phyloP scores from a whole-genome alignment of 163 green algal genomes.

The Trebouxiophyceae sp. region DNA sequence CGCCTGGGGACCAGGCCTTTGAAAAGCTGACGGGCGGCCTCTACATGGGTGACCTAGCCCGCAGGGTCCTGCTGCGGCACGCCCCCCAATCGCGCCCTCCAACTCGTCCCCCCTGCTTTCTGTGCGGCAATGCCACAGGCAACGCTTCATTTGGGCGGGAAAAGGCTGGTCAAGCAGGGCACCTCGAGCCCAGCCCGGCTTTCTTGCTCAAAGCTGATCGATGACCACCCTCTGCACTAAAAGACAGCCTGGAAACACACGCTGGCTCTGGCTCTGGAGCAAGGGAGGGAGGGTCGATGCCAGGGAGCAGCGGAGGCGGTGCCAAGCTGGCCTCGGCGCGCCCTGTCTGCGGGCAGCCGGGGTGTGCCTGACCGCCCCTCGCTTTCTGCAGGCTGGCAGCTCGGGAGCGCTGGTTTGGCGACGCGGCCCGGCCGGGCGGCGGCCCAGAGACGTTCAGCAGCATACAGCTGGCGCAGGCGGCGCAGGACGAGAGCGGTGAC shows the following conservation, averaged over 20 bases:
- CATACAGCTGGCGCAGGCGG: constrained; percentile 22
- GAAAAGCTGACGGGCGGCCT: constrained; percentile 90
- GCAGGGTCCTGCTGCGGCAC: constrained; percentile 41
- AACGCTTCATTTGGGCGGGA: too few species aligned
- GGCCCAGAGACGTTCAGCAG: constrained; percentile 22
- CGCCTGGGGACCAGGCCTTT: constrained; percentile 35
- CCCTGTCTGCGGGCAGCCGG: too few species aligned
- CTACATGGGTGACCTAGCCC: constrained; percentile 80
- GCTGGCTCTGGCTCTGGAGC: too few species aligned
- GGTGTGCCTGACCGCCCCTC: not conserved
- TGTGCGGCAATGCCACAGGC: too few species aligned
- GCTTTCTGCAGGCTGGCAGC: constrained; percentile 11
- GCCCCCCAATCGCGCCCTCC: not conserved
- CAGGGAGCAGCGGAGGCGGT: too few species aligned
- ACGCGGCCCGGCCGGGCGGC: constrained; percentile 15
- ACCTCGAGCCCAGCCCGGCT: too few species aligned
- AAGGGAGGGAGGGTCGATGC: too few species aligned
- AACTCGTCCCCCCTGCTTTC: not conserved
- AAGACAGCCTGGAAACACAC: too few species aligned
- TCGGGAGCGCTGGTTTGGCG: constrained; percentile 13
- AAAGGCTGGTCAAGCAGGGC: too few species aligned
- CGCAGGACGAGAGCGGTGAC: constrained; percentile 30
- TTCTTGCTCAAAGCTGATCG: too few species aligned
- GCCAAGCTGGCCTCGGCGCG: too few species aligned
- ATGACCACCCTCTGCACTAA: too few species aligned